Evolutionary conservation across 768 basidiomycete genomes (phyloP).

Genomic region (Clitopilus hobsonii): DNA sequence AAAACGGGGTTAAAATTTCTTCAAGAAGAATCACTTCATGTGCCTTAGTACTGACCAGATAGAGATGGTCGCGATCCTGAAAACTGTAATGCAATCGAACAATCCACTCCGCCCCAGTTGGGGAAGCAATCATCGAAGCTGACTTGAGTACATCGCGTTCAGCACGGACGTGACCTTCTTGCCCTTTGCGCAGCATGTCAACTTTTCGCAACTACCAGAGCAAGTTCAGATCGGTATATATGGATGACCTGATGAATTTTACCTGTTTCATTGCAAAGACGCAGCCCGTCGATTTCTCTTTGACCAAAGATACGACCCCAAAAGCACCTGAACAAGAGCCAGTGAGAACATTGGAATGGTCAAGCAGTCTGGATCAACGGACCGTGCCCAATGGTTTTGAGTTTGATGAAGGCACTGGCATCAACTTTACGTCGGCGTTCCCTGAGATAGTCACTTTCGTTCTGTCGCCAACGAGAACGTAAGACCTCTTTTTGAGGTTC

Average conservation of each 20-base stretch:
- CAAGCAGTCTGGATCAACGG: conserved; percentile 12
- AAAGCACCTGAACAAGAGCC: conserved; percentile 65
- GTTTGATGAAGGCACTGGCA: conserved; percentile 77
- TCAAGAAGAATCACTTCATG: conserved; percentile 12
- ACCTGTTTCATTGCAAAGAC: conserved; percentile 98
- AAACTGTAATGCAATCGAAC: conserved; percentile 91
- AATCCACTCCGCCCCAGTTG: conserved; percentile 85
- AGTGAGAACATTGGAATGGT: conserved; percentile 12
- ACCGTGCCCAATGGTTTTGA: conserved; percentile 97
- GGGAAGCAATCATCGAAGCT: conserved; percentile 74
- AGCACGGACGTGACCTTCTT: conserved; percentile 95
- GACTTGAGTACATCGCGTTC: conserved; percentile 93
- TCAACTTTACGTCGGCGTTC: conserved; percentile 81
- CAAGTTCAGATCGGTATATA: no score
- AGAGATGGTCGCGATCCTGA: conserved; percentile 92
- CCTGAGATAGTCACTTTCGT: conserved; percentile 88
- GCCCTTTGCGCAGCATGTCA: conserved; percentile 94
- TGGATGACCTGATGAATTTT: no score
- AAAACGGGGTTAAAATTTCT: conserved; percentile 53
- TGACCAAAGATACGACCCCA: conserved; percentile 91
- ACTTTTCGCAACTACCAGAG: conserved; percentile 83
- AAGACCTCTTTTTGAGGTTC: conserved; percentile 68
- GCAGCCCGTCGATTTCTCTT: conserved; percentile 71
- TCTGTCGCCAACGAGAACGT: conserved; percentile 73
- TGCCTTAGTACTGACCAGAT: conserved; percentile 64